These are phyloP conservation scores for Coffea eugenioides DNA, from an alignment of 257 asterid genomes.

Conservation along the genomic window DNA sequence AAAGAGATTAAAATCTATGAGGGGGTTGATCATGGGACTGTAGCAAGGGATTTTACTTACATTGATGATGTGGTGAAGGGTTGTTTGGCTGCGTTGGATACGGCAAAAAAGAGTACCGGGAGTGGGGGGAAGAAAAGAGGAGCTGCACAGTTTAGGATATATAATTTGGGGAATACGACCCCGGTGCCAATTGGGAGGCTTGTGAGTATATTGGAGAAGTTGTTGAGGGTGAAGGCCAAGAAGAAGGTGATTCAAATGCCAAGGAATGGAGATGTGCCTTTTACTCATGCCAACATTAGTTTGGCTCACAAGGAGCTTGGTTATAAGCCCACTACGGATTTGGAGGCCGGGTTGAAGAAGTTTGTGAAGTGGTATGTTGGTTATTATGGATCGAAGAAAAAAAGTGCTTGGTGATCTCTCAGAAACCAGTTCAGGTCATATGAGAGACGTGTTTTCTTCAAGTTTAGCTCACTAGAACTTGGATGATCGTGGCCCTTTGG, in stretches of 20 bases:
- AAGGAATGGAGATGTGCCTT: slow-evolving; percentile 66
- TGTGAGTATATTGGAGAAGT: slow-evolving; percentile 64
- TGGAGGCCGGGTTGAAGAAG: slow-evolving; percentile 63
- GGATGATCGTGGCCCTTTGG: background rate
- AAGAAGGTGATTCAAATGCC: slow-evolving; percentile 60
- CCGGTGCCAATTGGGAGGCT: slow-evolving; percentile 64
- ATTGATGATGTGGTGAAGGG: slow-evolving; percentile 85
- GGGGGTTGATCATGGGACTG: slow-evolving; percentile 60
- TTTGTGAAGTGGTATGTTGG: slow-evolving; percentile 68
- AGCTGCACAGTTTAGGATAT: slow-evolving; percentile 55
- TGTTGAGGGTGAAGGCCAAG: slow-evolving; percentile 64
- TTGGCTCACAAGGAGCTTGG: slow-evolving; percentile 67
- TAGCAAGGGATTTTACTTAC: slow-evolving; percentile 77
- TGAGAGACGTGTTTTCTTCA: background rate
- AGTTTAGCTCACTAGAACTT: slow-evolving; percentile 5
- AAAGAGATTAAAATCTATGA: slow-evolving; percentile 71
- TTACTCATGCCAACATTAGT: slow-evolving; percentile 67
- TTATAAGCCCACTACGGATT: slow-evolving; percentile 58
- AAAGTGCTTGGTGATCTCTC: slow-evolving; percentile 49
- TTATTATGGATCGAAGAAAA: slow-evolving; percentile 63
- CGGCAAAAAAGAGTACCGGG: slow-evolving; percentile 64
- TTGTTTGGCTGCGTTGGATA: slow-evolving; percentile 67
- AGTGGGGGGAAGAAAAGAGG: slow-evolving; percentile 67
- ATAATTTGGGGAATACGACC: slow-evolving; percentile 65
- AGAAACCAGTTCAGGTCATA: background rate